These are phyloP conservation scores for Camellia lanceoleosa DNA, from an alignment of 148 eudicot genomes.

Conservation along the genomic window DNA sequence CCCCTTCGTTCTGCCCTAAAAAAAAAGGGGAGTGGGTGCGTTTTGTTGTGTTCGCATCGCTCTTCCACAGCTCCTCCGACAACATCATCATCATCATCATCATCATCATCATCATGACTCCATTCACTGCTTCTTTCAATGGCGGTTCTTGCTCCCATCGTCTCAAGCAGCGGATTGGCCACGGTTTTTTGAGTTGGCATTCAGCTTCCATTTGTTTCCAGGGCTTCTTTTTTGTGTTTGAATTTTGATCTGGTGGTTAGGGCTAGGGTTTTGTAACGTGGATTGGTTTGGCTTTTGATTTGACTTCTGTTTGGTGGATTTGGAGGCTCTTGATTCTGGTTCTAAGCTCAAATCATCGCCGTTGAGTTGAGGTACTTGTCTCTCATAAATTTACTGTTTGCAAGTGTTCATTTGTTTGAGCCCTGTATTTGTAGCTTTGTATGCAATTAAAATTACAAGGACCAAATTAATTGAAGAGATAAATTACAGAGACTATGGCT, in stretches of 20 bases:
- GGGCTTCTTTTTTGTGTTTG: not conserved
- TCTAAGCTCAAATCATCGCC: not conserved
- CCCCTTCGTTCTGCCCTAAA: no score
- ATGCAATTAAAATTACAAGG: no score
- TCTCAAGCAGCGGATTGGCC: slow-evolving; percentile 8
- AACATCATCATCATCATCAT: no score
- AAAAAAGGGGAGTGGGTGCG: not conserved
- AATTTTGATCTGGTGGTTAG: not conserved
- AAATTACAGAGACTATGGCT: no score
- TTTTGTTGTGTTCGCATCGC: not conserved
- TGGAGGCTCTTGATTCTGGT: not conserved
- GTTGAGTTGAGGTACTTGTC: slow-evolving; percentile 4
- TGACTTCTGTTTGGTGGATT: not conserved
- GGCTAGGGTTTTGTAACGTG: not conserved
- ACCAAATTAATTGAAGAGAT: no score
- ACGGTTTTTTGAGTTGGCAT: slow-evolving; percentile 8
- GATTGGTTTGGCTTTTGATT: not conserved
- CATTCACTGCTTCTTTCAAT: not conserved
- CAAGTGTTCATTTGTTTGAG: no score
- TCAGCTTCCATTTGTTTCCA: not conserved
- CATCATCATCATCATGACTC: not conserved
- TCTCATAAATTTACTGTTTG: not conserved
- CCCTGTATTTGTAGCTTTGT: no score
- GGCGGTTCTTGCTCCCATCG: slow-evolving; percentile 14
- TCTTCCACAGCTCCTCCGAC: not conserved